These are phyloP conservation scores for Dactylorhiza incarnata DNA, from an alignment of 106 monocot genomes.

Conservation along the genomic window DNA sequence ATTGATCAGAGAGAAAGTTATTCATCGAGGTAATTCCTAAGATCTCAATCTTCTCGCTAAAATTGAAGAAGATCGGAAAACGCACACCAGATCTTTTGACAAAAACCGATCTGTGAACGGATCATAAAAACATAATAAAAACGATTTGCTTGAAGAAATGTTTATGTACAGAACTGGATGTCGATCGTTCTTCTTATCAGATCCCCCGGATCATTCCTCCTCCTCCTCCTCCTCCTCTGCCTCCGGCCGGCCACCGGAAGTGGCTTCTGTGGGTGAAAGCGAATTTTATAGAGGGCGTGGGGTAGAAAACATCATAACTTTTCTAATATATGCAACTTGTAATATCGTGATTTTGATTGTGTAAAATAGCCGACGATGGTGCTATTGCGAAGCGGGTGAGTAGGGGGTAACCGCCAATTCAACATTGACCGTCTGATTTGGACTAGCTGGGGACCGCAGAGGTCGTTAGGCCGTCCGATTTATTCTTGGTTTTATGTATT, in stretches of 20 bases:
- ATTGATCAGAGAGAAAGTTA: neutral
- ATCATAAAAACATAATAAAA: neutral
- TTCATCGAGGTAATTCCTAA: neutral
- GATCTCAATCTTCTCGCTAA: constrained; percentile 8
- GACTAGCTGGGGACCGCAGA: neutral
- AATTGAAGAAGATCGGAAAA: constrained; percentile 2
- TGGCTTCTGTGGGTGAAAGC: neutral
- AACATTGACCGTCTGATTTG: neutral
- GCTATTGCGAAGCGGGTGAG: too few relatives aligned
- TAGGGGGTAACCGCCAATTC: constrained; percentile 3
- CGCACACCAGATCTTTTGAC: constrained; percentile 1
- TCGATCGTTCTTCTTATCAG: neutral
- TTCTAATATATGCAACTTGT: neutral
- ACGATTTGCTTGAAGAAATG: neutral
- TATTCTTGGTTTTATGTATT: neutral
- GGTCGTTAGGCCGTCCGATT: neutral
- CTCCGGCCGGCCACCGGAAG: neutral
- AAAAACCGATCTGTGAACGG: constrained; percentile 9
- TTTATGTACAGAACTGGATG: neutral
- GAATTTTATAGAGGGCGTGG: neutral
- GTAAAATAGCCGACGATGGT: neutral
- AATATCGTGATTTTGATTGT: neutral
- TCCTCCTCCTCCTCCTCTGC: neutral
- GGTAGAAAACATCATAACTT: neutral
- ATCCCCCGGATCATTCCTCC: neutral